phyloP scores from a whole-genome alignment of 78 protist genomes.

The Dictyostelium purpureum region DNA sequence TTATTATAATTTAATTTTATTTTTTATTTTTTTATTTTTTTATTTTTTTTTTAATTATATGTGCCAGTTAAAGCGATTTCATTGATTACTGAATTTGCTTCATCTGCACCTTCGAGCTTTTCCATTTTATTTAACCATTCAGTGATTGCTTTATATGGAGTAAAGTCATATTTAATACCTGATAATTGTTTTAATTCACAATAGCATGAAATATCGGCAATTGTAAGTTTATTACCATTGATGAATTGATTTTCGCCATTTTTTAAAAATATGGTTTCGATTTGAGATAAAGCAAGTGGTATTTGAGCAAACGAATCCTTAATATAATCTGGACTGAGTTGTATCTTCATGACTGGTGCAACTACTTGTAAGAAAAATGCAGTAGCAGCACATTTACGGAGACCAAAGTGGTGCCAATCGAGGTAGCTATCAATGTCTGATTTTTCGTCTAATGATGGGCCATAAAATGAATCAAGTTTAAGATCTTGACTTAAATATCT shows the following conservation, averaged over 20 bases:
- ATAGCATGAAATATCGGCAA: conserved; percentile 19
- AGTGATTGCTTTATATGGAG: neutral
- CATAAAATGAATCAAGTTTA: neutral
- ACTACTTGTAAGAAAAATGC: neutral
- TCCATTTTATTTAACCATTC: conserved; percentile 3
- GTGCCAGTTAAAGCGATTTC: neutral
- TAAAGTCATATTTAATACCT: neutral
- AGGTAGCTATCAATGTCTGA: neutral
- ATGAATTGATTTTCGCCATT: neutral
- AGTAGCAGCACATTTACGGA: neutral
- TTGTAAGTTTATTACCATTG: neutral
- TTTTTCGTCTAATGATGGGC: neutral
- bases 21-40: no score
- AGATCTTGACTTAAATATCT: neutral
- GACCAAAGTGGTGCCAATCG: conserved; percentile 27
- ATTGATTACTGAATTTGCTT: neutral
- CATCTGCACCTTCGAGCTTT: neutral
- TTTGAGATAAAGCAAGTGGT: neutral
- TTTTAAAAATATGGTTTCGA: neutral
- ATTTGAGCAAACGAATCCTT: neutral
- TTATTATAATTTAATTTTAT: no score
- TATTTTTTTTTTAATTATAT: neutral
- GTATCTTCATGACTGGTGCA: neutral
- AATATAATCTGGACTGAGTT: neutral
- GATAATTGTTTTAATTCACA: conserved; percentile 25